Conservation (phyloP, 1,139 yeast species). For the Wickerhamomyces sp. region DNA sequence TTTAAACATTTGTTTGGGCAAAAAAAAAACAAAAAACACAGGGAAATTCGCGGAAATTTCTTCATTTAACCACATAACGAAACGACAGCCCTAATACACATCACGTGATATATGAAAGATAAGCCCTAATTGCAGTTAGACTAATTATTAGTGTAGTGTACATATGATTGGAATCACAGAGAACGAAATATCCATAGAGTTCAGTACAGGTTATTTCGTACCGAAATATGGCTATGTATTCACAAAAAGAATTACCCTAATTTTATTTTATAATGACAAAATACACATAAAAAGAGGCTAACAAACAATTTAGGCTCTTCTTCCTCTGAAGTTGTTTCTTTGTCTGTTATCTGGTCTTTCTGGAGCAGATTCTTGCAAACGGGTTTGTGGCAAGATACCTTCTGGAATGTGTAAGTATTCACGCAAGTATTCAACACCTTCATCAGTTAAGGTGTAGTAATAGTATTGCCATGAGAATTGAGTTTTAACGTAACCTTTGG, state of each 20-base stretch:
- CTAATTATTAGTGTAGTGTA: too few relatives aligned
- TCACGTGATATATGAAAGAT: constrained; percentile 7
- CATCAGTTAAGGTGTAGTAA: constrained; percentile 99
- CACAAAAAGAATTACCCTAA: constrained; percentile 3
- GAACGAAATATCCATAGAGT: too few relatives aligned
- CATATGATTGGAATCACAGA: too few relatives aligned
- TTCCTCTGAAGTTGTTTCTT: constrained; percentile 37
- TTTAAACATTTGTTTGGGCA: constrained; percentile 4
- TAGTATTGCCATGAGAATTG: constrained; percentile 99
- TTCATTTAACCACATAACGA: background rate
- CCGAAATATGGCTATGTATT: background rate
- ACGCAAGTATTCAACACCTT: constrained; percentile 98
- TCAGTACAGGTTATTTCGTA: background rate
- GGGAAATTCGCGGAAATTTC: background rate
- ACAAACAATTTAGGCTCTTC: constrained; percentile 16
- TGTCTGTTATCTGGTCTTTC: constrained; percentile 55
- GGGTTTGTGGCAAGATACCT: constrained; percentile 97
- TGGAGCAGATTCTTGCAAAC: constrained; percentile 91
- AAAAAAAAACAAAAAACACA: too few relatives aligned
- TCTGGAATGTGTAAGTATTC: constrained; percentile 98
- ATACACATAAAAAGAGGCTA: constrained; percentile 14
- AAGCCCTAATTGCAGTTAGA: too few relatives aligned
- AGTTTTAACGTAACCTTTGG: constrained; percentile 98
- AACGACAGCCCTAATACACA: constrained; percentile 5
- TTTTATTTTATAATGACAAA: constrained; percentile 16